Evolutionary conservation across 2,329 filamentous ascomycete species (phyloP), one percentile per base, ranked within the genome.

Genomic region (Zopfia rhizophila): DNA sequence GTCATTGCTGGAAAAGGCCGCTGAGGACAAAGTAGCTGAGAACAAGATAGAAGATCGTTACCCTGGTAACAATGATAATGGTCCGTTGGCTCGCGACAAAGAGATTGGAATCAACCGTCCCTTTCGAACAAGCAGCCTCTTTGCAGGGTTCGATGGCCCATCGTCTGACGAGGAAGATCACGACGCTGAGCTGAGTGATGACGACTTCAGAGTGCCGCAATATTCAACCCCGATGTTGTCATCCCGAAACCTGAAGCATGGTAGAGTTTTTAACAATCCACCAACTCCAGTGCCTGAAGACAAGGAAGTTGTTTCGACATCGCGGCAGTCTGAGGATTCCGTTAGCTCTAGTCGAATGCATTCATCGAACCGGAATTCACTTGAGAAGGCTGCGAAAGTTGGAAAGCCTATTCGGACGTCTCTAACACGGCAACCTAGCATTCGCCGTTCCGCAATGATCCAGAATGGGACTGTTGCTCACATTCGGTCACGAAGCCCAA

Each of bases 51-150:
- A 83, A 30, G 86, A 92, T 61, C 80, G 82, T 2, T 92, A 91
- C 65, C 87, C 88, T 2, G 88, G 87, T 0, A 90, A 91, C 67
- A 91, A 92, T 60, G 89, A 94, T 60, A 87, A 92, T 60, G 88
- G 88, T 0, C 88, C 89, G 2, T 73, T 91, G 28, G 85, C 86
- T 1, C 75, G 71, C 14, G 72, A 77, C 43, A 78, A 83, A 11
- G 82, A 79, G 40, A 79, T 80, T 2, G 82, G 85, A 2, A 78
- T 88, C 65, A 82, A 86, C 49, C 82, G 87, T 12, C 88, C 89
- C 1, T 86, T 89, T 63, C 82, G 90, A 43, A 86, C 90, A 36
- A 93, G 89, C 71, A 94, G 89, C 65, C 76, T 95, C n/a, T 94
- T 94, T 70, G 89, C 90, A 22, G 90, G 90, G 0, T 94, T 95